Conservation (phyloP, 495 filamentous ascomycete species). For the Tetracladium setigerum region DNA sequence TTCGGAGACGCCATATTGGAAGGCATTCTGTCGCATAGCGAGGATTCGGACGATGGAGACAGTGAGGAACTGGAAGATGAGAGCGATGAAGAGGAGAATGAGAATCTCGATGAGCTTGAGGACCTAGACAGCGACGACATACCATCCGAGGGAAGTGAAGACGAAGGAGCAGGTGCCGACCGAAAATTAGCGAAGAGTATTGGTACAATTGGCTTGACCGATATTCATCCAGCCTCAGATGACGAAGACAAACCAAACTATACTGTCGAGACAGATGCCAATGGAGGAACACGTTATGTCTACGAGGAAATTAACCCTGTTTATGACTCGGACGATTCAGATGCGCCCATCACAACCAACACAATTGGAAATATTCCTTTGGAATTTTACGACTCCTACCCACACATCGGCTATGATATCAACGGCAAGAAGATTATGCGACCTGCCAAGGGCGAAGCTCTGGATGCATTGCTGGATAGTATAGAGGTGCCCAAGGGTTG, state of each 20-base stretch:
- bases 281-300: conserved; percentile 42
- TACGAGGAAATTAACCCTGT: conserved; percentile 89
- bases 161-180: conserved; percentile 11
- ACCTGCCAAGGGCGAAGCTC: conserved; percentile 85
- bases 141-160: conserved; percentile 42
- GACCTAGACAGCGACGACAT: conserved; percentile 51
- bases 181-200: conserved; percentile 22
- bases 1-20: conserved; percentile 55
- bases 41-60: conserved; percentile 38
- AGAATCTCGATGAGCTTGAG: conserved; percentile 33
- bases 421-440: conserved; percentile 97
- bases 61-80: conserved; percentile 30
- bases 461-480: conserved; percentile 90
- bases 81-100: conserved; percentile 43
- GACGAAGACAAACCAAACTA: conserved; percentile 46
- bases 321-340: conserved; percentile 92
- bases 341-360: conserved; percentile 69
- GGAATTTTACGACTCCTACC: conserved; percentile 92
- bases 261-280: conserved; percentile 47
- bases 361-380: conserved; percentile 94
- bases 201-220: conserved; percentile 22
- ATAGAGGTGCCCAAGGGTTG: conserved; percentile 98
- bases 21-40: conserved; percentile 53
- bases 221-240: conserved; percentile 22
- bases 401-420: conserved; percentile 97